These are phyloP conservation scores for Posidonia oceanica DNA, from an alignment of 116 monocot species.

Conservation along the genomic window DNA sequence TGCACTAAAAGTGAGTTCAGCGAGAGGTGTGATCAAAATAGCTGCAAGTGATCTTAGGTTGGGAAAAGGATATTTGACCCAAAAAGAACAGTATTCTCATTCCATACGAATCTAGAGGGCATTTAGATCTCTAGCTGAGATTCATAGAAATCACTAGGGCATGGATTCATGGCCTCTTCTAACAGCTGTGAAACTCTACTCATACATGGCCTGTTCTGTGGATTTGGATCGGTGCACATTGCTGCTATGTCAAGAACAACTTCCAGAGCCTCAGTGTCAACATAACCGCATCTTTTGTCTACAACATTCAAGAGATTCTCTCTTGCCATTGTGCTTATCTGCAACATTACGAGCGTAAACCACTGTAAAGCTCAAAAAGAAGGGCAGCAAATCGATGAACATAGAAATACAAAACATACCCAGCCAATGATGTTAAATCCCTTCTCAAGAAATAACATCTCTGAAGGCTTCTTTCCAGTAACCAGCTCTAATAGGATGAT, in stretches of 20 bases:
- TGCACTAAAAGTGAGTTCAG: too few species aligned
- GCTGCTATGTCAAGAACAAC: slow-evolving; percentile 75
- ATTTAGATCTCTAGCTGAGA: slow-evolving; percentile 57
- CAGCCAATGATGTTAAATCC: slow-evolving; percentile 89
- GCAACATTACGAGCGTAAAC: slow-evolving; percentile 1
- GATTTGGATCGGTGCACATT: slow-evolving; percentile 81
- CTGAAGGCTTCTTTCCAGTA: slow-evolving; percentile 79
- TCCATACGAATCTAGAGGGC: not conserved
- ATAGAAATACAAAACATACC: slow-evolving; percentile 18
- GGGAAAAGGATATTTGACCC: too few species aligned
- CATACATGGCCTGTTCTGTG: slow-evolving; percentile 72
- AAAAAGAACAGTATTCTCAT: too few species aligned
- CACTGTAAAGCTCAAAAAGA: not conserved
- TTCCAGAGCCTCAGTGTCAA: slow-evolving; percentile 69
- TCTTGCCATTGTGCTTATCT: slow-evolving; percentile 69
- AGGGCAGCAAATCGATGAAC: not conserved
- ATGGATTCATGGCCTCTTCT: slow-evolving; percentile 83
- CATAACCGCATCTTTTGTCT: slow-evolving; percentile 54
- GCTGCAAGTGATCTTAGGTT: too few species aligned
- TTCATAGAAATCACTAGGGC: slow-evolving; percentile 52
- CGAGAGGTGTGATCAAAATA: too few species aligned
- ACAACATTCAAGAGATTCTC: slow-evolving; percentile 62
- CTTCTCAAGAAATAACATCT: slow-evolving; percentile 56
- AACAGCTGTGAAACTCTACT: slow-evolving; percentile 71
- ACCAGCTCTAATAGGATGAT: slow-evolving; percentile 73